These are phyloP conservation scores for Graphilbum fragrans DNA, from an alignment of 2,329 filamentous ascomycete genomes.

Conservation along the genomic window DNA sequence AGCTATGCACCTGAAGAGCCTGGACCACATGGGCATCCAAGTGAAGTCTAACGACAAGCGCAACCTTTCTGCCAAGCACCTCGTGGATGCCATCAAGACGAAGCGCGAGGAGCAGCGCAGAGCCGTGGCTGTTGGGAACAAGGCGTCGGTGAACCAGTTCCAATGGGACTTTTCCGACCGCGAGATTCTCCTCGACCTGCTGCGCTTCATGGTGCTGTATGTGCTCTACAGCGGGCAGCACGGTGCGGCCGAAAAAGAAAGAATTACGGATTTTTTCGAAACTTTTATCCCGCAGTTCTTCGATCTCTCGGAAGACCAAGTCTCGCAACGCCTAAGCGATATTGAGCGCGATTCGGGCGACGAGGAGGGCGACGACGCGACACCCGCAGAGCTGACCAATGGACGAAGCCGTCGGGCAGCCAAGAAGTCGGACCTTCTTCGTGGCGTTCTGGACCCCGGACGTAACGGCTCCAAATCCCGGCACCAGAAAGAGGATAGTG, in stretches of 20 bases:
- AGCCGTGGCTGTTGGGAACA: constrained; percentile 42
- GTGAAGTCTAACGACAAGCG: constrained; percentile 86
- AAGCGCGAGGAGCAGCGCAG: constrained; percentile 86
- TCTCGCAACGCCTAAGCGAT: constrained; percentile 54
- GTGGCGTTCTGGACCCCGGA: constrained; percentile 71
- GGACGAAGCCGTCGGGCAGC: constrained; percentile 44
- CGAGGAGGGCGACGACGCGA: constrained; percentile 64
- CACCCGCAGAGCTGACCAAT: constrained; percentile 59
- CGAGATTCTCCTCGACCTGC: constrained; percentile 50
- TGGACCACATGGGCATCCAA: constrained; percentile 91
- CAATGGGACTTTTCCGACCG: constrained; percentile 62
- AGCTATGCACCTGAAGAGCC: constrained; percentile 86
- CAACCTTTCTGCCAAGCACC: constrained; percentile 77
- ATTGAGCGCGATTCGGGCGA: constrained; percentile 60
- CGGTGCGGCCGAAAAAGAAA: constrained; percentile 59
- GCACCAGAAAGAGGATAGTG: constrained; percentile 67
- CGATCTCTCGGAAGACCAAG: constrained; percentile 57
- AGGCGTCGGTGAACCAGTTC: constrained; percentile 59
- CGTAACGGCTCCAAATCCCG: constrained; percentile 49
- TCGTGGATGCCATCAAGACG: constrained; percentile 82
- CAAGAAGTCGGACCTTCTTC: constrained; percentile 70
- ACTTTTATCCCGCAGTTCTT: constrained; percentile 68
- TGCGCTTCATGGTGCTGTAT: constrained; percentile 52
- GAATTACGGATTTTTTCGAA: constrained; percentile 64
- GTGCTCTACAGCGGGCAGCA: constrained; percentile 58